A percentile compares a stretch with the other conserved stretches of the same genome.
These are phyloP conservation scores for Eleusine coracana DNA, from an alignment of 176 grass and related monocot genomes.

Conservation along the genomic window DNA sequence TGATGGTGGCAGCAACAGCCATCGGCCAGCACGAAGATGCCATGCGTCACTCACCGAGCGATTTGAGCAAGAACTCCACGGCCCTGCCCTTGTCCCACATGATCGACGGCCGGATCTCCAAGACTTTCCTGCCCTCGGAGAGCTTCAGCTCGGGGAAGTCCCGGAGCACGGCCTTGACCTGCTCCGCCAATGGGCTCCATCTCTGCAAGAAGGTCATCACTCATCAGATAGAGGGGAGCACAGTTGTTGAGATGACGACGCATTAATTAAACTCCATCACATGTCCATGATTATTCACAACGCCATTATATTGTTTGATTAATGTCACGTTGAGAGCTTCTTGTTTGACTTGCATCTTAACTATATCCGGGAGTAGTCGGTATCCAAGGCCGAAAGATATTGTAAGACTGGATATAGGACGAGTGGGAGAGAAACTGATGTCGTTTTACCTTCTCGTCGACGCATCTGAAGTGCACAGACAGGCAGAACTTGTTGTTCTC, in stretches of 20 bases:
- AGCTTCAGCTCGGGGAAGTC: slow-evolving; percentile 81
- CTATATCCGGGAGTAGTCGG: not conserved
- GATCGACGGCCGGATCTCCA: slow-evolving; percentile 86
- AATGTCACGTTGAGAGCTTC: not conserved
- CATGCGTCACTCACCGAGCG: slow-evolving; percentile 61
- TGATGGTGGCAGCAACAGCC: not conserved
- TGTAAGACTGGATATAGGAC: slow-evolving; percentile 17
- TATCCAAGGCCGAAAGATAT: slow-evolving; percentile 23
- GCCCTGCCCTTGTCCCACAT: slow-evolving; percentile 99
- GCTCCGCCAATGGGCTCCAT: slow-evolving; percentile 71
- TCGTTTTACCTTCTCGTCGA: slow-evolving; percentile 79
- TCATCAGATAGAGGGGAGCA: not conserved
- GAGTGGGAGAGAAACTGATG: not conserved
- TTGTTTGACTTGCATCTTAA: slow-evolving; percentile 46
- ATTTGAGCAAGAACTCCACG: slow-evolving; percentile 84
- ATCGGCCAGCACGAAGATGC: not conserved
- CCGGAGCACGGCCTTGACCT: slow-evolving; percentile 75
- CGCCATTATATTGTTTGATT: not conserved
- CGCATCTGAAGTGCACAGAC: slow-evolving; percentile 97
- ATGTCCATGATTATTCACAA: not conserved
- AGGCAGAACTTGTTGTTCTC: slow-evolving; percentile 99
- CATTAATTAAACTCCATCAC: not conserved
- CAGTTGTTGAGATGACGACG: slow-evolving; percentile 14
- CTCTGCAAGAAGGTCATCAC: slow-evolving; percentile 45
- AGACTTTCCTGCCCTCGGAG: slow-evolving; percentile 81